Base-by-base conservation (phyloP, 495 filamentous ascomycete genomes). In the Annulohypoxylon stygium region DNA sequence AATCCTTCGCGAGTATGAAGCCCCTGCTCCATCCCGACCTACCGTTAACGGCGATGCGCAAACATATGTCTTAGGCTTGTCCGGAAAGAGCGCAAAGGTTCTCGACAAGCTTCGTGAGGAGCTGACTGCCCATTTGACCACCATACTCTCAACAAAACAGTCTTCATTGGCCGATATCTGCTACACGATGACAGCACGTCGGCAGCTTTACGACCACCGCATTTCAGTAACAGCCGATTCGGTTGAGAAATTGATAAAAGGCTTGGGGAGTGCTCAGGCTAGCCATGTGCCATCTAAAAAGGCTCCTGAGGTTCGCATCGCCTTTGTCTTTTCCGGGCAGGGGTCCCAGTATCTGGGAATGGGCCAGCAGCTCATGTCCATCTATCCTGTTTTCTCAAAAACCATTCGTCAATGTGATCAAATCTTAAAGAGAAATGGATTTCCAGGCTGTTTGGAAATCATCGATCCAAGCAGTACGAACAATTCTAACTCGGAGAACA, bases 1-100 rank as follows among this genome's bases (percentile, higher is more conserved):
- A 11, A 33, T 78, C 11, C 36, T 71, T n/a, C 53, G 53, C 7
- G 53, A 57, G 18, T 57, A 57, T 20, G 33, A 57, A 1, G 30
- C 3, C 11, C 53, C 26, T 83, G 4, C 47, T 84, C 9, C 82
- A 80, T 0, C 83, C 30, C 30, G 16, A 37, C 14, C 8, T 57
- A 37, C 53, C n/a, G n/a, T 33, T 20, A 37, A 2, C 53, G 30
- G 53, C 9, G 33, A 57, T 57, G 30, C 53, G 30, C 53, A 57
- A 37, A 57, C 53, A 39, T 57, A 36, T 37, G 53, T 57, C 1
- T 3, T 57, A 9, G 53, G 53, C n/a, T 36, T 57, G n/a, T 57
- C 53, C 10, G 33, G 30, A 11, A 57, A 57, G n/a, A 57, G 53
- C n/a, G n/a, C 33, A 0, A 57, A 57, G 33, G 53, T 57, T n/a